Conservation (phyloP, 305 asterid species). For the Fraxinus dipetala region DNA sequence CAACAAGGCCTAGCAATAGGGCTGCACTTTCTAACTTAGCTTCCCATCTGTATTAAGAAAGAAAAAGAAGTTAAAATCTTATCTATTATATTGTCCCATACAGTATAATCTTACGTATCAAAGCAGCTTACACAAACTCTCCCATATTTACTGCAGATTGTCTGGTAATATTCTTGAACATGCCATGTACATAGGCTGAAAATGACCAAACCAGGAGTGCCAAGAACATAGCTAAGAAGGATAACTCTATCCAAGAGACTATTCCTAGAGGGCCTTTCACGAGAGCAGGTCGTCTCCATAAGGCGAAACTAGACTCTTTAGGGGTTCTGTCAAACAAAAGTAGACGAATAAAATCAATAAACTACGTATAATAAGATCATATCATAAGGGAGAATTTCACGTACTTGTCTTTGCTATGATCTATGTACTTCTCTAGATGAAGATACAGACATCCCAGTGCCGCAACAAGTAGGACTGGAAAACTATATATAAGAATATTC, state of each 20-base stretch:
- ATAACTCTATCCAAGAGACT: constrained; percentile 35
- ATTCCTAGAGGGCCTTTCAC: constrained; percentile 44
- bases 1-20: constrained; percentile 45
- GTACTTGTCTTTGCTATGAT: constrained; percentile 19
- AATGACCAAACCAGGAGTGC: constrained; percentile 48
- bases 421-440: constrained; percentile 35
- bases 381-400: neutral
- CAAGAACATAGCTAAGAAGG: constrained; percentile 32
- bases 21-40: constrained; percentile 43
- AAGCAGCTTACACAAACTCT: constrained; percentile 31
- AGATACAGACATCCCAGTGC: constrained; percentile 53
- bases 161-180: constrained; percentile 40
- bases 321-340: constrained; percentile 21
- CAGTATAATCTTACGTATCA: neutral
- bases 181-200: constrained; percentile 34
- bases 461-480: constrained; percentile 53
- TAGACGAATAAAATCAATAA: neutral
- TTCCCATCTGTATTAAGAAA: constrained; percentile 41
- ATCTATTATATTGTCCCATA: neutral
- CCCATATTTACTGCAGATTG: constrained; percentile 41
- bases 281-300: constrained; percentile 36
- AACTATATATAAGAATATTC: constrained; percentile 39
- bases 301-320: constrained; percentile 10
- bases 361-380: neutral
- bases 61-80: neutral